phyloP scores from a whole-genome alignment of 129 eudicot genomes.

The Oenanthe sinensis region DNA sequence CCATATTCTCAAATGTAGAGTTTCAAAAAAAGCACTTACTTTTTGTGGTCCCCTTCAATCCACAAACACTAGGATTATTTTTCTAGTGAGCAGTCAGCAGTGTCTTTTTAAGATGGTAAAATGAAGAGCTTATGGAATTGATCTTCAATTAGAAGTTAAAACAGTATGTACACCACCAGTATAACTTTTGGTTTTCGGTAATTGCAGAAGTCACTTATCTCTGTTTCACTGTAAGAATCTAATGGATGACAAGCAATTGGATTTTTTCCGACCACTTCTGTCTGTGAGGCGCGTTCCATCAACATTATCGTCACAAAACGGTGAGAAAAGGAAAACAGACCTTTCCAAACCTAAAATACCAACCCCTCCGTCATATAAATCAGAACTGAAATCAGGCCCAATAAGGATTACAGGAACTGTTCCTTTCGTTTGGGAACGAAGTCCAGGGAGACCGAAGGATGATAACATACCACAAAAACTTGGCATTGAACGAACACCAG shows the following conservation, averaged over 20 bases:
- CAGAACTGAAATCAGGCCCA: slow-evolving; percentile 49
- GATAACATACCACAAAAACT: slow-evolving; percentile 26
- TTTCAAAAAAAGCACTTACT: background rate
- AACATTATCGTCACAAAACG: slow-evolving; percentile 18
- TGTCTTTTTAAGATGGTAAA: background rate
- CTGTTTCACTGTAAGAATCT: slow-evolving; percentile 18
- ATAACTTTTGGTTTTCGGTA: background rate
- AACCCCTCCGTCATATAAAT: slow-evolving; percentile 28
- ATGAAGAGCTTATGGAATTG: background rate
- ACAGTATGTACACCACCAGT: background rate
- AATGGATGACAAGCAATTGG: slow-evolving; percentile 58
- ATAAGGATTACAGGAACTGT: slow-evolving; percentile 54
- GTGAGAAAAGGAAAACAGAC: slow-evolving; percentile 18
- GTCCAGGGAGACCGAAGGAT: slow-evolving; percentile 80
- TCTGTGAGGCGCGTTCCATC: slow-evolving; percentile 66
- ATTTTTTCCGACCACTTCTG: slow-evolving; percentile 51
- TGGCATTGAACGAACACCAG: slow-evolving; percentile 20
- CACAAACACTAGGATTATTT: background rate
- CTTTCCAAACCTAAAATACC: slow-evolving; percentile 20
- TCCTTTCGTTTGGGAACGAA: slow-evolving; percentile 79
- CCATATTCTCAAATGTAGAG: background rate
- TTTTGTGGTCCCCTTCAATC: background rate
- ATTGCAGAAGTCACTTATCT: slow-evolving; percentile 3
- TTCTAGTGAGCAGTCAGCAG: background rate
- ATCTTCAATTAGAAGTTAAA: no score